A percentile compares a stretch with the other conserved stretches of the same genome.
These are phyloP conservation scores for Xylariaceae sp. DNA, from an alignment of 2,329 filamentous ascomycete species.

Conservation along the genomic window DNA sequence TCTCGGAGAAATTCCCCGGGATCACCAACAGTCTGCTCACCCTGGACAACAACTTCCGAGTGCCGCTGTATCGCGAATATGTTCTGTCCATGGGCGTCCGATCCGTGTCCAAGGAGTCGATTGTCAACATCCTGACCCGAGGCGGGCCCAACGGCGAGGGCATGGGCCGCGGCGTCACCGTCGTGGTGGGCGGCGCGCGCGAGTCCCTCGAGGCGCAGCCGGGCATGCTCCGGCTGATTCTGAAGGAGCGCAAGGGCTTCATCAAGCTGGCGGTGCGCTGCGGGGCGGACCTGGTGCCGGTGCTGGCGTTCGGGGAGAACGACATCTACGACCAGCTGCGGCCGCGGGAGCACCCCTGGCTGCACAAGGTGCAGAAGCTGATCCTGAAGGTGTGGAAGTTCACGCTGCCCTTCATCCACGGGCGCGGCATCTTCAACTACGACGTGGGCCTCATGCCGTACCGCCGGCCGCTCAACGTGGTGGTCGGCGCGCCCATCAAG, in stretches of 20 bases:
- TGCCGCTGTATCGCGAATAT: slow-evolving; percentile 91
- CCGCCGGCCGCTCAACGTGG: slow-evolving; percentile 76
- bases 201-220: slow-evolving; percentile 88
- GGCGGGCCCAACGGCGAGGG: slow-evolving; percentile 73
- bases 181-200: slow-evolving; percentile 86
- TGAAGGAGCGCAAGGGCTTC: slow-evolving; percentile 83
- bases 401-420: slow-evolving; percentile 84
- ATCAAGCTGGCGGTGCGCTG: slow-evolving; percentile 86
- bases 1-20: slow-evolving; percentile 79
- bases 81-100: slow-evolving; percentile 80
- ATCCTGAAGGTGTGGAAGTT: slow-evolving; percentile 85
- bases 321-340: slow-evolving; percentile 89
- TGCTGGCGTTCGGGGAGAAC: slow-evolving; percentile 91
- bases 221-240: slow-evolving; percentile 65
- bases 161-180: slow-evolving; percentile 92
- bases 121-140: slow-evolving; percentile 76
- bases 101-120: slow-evolving; percentile 86
- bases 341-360: slow-evolving; percentile 65
- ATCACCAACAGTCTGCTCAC: slow-evolving; percentile 93
- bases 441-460: slow-evolving; percentile 96
- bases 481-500: slow-evolving; percentile 75
- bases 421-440: slow-evolving; percentile 91
- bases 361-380: slow-evolving; percentile 76
- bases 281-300: slow-evolving; percentile 89
- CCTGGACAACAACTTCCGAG: slow-evolving; percentile 90